A percentile compares a stretch with the other conserved stretches of the same genome.
Evolutionary conservation across 83 land plant genomes (phyloP).

Genomic region (Thuja plicata): DNA sequence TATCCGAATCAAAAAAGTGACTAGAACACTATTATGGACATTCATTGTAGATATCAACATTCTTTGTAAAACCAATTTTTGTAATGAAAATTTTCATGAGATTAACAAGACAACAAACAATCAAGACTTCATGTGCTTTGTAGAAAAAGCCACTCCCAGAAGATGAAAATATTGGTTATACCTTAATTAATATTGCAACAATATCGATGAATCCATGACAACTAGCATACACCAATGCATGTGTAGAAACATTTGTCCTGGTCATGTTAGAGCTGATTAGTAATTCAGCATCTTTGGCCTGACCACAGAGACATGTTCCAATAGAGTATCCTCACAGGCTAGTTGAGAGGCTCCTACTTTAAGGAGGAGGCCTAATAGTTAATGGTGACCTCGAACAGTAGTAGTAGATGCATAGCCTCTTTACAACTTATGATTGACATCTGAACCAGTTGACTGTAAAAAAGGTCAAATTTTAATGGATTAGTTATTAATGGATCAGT

Average conservation of each 20-base stretch:
- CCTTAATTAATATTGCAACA: constrained; percentile 40
- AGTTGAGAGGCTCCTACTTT: constrained; percentile 54
- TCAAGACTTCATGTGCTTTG: not conserved
- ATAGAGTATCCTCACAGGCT: constrained; percentile 61
- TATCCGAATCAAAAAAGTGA: not conserved
- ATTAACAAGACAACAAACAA: not conserved
- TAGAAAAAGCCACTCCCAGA: not conserved
- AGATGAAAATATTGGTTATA: constrained; percentile 11
- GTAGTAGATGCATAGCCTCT: constrained; percentile 64
- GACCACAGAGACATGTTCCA: constrained; percentile 53
- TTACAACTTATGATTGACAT: constrained; percentile 52
- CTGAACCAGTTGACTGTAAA: constrained; percentile 51
- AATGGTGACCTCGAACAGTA: constrained; percentile 49
- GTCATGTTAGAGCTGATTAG: constrained; percentile 48
- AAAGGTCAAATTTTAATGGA: constrained; percentile 9
- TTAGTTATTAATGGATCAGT: constrained; percentile 7
- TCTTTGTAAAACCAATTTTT: not conserved
- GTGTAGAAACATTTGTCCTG: constrained; percentile 35
- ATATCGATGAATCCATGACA: constrained; percentile 54
- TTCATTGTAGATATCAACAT: not conserved
- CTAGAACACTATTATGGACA: not conserved
- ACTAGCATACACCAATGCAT: constrained; percentile 52
- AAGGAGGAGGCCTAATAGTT: constrained; percentile 35
- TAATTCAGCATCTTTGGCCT: constrained; percentile 39
- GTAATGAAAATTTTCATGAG: not conserved